A percentile compares a stretch with the other conserved stretches of the same genome.
Conservation (phyloP, 2,329 filamentous ascomycete species). For the Coniochaeta hoffmannii region DNA sequence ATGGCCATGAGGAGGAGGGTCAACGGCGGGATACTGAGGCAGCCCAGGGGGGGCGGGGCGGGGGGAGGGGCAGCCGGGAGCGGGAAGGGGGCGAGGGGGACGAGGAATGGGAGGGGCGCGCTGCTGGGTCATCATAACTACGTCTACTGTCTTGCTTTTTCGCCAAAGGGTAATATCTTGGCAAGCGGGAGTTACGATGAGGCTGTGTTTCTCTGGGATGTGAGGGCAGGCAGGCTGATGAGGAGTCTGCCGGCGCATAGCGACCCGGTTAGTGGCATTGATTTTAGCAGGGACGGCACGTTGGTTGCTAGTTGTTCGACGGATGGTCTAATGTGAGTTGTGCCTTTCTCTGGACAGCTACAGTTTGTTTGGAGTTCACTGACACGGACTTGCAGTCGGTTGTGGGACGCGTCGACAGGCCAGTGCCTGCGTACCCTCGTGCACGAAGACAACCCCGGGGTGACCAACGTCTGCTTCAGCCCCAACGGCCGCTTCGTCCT, state of each 20-base stretch:
- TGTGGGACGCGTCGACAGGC: slow-evolving; percentile 94
- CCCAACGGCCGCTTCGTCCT: slow-evolving; percentile 92
- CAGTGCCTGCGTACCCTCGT: slow-evolving; percentile 93
- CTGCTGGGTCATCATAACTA: slow-evolving; percentile 92
- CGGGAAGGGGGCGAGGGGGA: slow-evolving; percentile 11
- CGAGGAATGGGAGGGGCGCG: slow-evolving; percentile 37
- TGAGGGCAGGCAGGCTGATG: slow-evolving; percentile 81
- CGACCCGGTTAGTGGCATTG: slow-evolving; percentile 88
- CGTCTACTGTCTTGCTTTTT: slow-evolving; percentile 88
- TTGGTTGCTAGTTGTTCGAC: slow-evolving; percentile 86
- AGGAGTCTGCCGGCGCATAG: slow-evolving; percentile 87
- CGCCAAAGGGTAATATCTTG: slow-evolving; percentile 96
- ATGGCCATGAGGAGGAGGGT: slow-evolving; percentile 1
- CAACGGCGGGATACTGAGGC: slow-evolving; percentile 7
- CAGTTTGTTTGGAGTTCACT: not conserved
- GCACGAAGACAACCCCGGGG: slow-evolving; percentile 90
- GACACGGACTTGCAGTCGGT: slow-evolving; percentile 46
- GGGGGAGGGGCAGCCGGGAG: slow-evolving; percentile 8
- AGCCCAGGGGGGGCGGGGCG: too few relatives aligned
- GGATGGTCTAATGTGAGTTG: slow-evolving; percentile 72
- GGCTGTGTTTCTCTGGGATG: slow-evolving; percentile 95
- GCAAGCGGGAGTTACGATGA: slow-evolving; percentile 95
- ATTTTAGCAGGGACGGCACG: slow-evolving; percentile 88
- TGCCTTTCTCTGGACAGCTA: too few relatives aligned
- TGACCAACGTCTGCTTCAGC: slow-evolving; percentile 83